These are phyloP conservation scores for Zygoascus meyerae DNA, from an alignment of 1,139 yeast species.

Conservation along the genomic window DNA sequence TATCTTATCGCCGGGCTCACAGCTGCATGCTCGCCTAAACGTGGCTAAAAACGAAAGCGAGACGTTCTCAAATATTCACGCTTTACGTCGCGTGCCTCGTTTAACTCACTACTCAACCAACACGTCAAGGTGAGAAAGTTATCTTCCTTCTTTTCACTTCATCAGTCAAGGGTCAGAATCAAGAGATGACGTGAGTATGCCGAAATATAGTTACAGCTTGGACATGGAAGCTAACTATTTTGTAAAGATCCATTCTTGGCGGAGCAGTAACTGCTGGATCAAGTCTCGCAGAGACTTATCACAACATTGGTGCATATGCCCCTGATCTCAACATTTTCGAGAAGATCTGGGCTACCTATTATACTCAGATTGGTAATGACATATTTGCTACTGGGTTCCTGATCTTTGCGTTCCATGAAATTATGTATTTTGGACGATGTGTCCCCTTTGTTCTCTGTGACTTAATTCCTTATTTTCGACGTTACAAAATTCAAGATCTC, in stretches of 20 bases:
- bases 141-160: no score
- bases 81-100: no score
- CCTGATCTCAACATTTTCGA: constrained; percentile 39
- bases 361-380: constrained; percentile 70
- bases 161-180: no score
- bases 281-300: constrained; percentile 19
- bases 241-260: constrained; percentile 7
- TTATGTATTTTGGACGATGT: constrained; percentile 81
- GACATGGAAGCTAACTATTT: background rate
- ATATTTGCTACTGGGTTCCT: constrained; percentile 78
- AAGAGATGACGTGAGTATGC: constrained; percentile 1
- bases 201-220: background rate
- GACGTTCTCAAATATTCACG: no score
- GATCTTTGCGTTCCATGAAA: constrained; percentile 70
- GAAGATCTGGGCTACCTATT: constrained; percentile 79
- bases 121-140: no score
- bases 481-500: constrained; percentile 73
- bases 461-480: constrained; percentile 65
- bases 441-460: constrained; percentile 84
- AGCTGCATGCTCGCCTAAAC: no score
- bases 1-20: no score
- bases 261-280: constrained; percentile 17
- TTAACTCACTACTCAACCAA: no score
- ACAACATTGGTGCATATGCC: constrained; percentile 15
- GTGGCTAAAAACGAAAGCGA: no score